Evolutionary conservation across 768 basidiomycete species (phyloP), one percentile per base, ranked within the genome.

Genomic region (Boletus edulis): DNA sequence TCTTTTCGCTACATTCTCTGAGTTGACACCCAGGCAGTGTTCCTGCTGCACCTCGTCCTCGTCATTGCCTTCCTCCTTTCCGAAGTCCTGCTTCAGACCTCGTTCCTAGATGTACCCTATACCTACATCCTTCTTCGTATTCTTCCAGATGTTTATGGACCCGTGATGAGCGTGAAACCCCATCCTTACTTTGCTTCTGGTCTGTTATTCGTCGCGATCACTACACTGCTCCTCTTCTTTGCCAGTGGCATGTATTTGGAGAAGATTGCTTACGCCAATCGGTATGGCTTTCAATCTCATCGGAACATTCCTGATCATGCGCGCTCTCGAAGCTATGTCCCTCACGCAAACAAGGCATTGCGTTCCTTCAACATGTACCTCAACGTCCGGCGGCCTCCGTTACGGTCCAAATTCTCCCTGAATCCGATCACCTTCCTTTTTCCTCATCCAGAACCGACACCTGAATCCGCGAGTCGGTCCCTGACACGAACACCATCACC

Each of bases 311-410:
- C 65, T 67, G 48, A 60, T 54, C 49, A 52, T 46, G 43, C 43
- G 51, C 52, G 17, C 54, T 57, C 51, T 54, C 40, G 27, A 68
- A 98, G 96, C 75, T 99, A 98, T 66, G 91, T 98, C 27, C 94
- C 94, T 2, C 95, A 98, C 62, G 93, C 95, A 9, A 99, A 98
- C 71, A 83, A 87, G 44, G 86, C 94, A 0, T 78, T 99, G 14
- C 84, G 96, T 17, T 89, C 87, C 18, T 88, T 98, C 71, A 99
- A 99, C 71, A 95, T 99, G 86, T 91, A 92, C 65, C 81, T 99
- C 62, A 99, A 99, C 74, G 90, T 96, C 64, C 88, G 94, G 40
- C 83, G 85, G 60, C 87, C 86, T 2, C 83, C 92, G 0, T 73
- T 90, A 15, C 79, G 81, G 32, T 83, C 87, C 12, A 84, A 81